phyloP scores from a whole-genome alignment of 2,329 filamentous ascomycete species.

The Diaporthe australafricana region DNA sequence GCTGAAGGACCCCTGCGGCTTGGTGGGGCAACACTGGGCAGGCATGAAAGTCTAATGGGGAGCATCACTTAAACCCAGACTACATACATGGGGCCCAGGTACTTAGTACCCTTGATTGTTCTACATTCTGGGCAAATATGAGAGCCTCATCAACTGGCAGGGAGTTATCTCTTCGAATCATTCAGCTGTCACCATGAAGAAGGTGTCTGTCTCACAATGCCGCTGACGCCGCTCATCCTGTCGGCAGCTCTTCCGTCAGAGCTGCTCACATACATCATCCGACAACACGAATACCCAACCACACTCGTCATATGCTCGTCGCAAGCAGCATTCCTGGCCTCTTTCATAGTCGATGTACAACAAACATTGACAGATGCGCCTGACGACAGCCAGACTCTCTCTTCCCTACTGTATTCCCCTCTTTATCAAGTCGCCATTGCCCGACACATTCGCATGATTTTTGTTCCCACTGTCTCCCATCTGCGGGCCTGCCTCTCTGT shows the following conservation, averaged over 20 bases:
- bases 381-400: neutral
- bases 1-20: slow-evolving; percentile 4
- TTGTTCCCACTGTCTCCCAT: slow-evolving; percentile 80
- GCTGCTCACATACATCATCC: slow-evolving; percentile 74
- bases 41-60: neutral
- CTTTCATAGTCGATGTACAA: slow-evolving; percentile 63
- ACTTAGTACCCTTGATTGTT: neutral
- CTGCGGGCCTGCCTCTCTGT: slow-evolving; percentile 81
- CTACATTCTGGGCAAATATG: neutral
- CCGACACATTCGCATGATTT: slow-evolving; percentile 76
- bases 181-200: neutral
- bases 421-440: slow-evolving; percentile 77
- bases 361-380: slow-evolving; percentile 23
- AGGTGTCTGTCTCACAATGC: neutral
- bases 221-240: slow-evolving; percentile 55
- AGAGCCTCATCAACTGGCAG: neutral
- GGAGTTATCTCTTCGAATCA: neutral
- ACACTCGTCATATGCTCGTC: slow-evolving; percentile 79
- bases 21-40: slow-evolving; percentile 25
- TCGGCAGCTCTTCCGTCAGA: slow-evolving; percentile 67
- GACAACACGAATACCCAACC: slow-evolving; percentile 65
- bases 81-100: neutral
- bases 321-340: slow-evolving; percentile 71
- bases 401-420: slow-evolving; percentile 67
- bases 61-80: neutral